A percentile compares a stretch with the other conserved stretches of the same genome.
These are phyloP conservation scores for Scutellaria barbata DNA, from an alignment of 257 asterid species.

Conservation along the genomic window DNA sequence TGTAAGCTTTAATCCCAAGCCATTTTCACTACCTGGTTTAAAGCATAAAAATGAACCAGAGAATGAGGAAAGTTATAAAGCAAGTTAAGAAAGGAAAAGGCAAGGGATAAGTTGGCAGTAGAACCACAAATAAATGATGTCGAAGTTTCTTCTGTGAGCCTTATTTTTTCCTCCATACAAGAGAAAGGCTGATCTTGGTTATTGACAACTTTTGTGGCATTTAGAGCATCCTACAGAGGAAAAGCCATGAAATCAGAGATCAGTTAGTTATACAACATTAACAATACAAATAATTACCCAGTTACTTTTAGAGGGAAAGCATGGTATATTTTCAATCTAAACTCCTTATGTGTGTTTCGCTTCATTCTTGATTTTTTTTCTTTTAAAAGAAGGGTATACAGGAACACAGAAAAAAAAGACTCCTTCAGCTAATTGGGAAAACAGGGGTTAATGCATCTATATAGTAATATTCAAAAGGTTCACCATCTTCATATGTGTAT, in stretches of 20 bases:
- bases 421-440: background rate
- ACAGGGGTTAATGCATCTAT: constrained; percentile 3
- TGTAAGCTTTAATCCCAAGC: constrained; percentile 41
- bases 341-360: background rate
- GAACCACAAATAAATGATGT: constrained; percentile 51
- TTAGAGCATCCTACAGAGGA: constrained; percentile 36
- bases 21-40: constrained; percentile 54
- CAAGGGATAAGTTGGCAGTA: constrained; percentile 26
- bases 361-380: background rate
- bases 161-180: constrained; percentile 36
- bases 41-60: constrained; percentile 31
- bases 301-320: constrained; percentile 12
- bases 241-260: constrained; percentile 21
- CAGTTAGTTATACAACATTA: constrained; percentile 26
- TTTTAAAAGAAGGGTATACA: background rate
- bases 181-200: constrained; percentile 37
- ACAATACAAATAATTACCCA: constrained; percentile 14
- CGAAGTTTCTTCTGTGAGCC: constrained; percentile 38
- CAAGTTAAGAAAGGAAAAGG: constrained; percentile 18
- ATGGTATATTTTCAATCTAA: constrained; percentile 22
- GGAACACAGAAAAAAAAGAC: background rate
- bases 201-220: constrained; percentile 26
- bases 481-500: background rate
- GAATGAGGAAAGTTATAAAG: constrained; percentile 29
- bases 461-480: background rate